These are phyloP conservation scores for Fusarium torulosum DNA, from an alignment of 2,329 filamentous ascomycete species.

Conservation along the genomic window DNA sequence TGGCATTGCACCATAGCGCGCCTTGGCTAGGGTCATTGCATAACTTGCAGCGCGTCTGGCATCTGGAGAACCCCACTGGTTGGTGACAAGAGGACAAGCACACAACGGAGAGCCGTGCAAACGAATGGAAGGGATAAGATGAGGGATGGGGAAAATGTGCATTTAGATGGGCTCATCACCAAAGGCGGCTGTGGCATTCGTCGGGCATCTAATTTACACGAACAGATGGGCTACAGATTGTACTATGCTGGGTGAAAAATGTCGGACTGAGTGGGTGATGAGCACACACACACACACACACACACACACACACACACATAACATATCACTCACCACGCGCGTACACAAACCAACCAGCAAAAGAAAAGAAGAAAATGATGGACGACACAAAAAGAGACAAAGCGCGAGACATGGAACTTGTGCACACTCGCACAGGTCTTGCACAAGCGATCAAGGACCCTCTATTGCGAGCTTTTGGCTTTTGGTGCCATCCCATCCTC, in stretches of 20 bases:
- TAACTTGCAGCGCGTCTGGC: constrained; percentile 46
- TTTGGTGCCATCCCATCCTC: constrained; percentile 31
- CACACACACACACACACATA: background rate
- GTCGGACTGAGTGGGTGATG: constrained; percentile 23
- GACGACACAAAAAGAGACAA: constrained; percentile 30
- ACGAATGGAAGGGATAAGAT: constrained; percentile 40
- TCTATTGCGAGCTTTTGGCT: constrained; percentile 27
- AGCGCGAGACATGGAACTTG: constrained; percentile 34
- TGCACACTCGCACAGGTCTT: constrained; percentile 38
- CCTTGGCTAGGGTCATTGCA: constrained; percentile 40
- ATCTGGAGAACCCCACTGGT: constrained; percentile 40
- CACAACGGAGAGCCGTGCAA: constrained; percentile 28
- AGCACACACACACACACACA: constrained; percentile 15
- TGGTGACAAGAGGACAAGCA: constrained; percentile 23
- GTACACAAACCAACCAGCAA: constrained; percentile 32
- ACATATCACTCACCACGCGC: constrained; percentile 32
- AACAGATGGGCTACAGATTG: constrained; percentile 8
- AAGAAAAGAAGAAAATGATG: constrained; percentile 22
- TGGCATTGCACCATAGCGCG: constrained; percentile 43
- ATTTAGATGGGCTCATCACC: constrained; percentile 33
- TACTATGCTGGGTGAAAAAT: constrained; percentile 23
- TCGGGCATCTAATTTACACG: constrained; percentile 12
- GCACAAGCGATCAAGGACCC: constrained; percentile 39
- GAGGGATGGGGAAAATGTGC: constrained; percentile 42
- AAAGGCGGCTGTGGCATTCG: constrained; percentile 38